Evolutionary conservation across 495 filamentous ascomycete genomes (phyloP), one percentile per base, ranked within the genome.

Genomic region (Amphirosellinia nigrospora): DNA sequence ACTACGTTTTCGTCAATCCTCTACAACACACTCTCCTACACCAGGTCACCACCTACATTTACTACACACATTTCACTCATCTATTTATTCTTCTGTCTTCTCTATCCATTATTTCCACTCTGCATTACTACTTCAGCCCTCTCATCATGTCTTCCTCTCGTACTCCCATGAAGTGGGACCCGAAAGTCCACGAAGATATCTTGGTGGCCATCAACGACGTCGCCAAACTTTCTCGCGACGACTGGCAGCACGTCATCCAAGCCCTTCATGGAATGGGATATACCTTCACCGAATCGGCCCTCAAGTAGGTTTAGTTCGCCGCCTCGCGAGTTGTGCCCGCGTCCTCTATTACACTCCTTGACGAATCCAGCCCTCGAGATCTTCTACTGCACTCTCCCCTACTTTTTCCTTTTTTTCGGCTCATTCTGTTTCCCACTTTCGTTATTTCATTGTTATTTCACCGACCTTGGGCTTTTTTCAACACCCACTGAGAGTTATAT

Each of bases 291-390:
- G 76, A 76, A 4, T 69, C 71, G 1, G 79, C 79, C 10, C 68
- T 81, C 15, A 62, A 76, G 79, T 80, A 78, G 10, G 78, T 66
- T 26, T n/a, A 10, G 7, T 23, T 53, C 43, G 4, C 32, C 32
- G 23, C 46, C 32, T 58, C 32, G 21, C 55, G 21, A 21, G 55
- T 21, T 61, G 21, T 16, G 41, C 10, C 13, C n/a, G 30, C 19
- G 13, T 56, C 28, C 53, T 56, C 26, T 30, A 11, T 30, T 28
- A 21, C n/a, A 7, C 45, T 10, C 3, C 45, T 48, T n/a, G 11
- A 9, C 45, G 23, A 21, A 11, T 23, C 3, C n/a, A 23, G 11
- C n/a, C 45, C n/a, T 23, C 45, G 13, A 10, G 9, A 48, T n/a
- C n/a, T n/a, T n/a, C n/a, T n/a, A n/a, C n/a, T n/a, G n/a, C n/a